A percentile compares a stretch with the other conserved stretches of the same genome.
Evolutionary conservation across 1,139 yeast genomes (phyloP).

Genomic region (Pichia sp.): DNA sequence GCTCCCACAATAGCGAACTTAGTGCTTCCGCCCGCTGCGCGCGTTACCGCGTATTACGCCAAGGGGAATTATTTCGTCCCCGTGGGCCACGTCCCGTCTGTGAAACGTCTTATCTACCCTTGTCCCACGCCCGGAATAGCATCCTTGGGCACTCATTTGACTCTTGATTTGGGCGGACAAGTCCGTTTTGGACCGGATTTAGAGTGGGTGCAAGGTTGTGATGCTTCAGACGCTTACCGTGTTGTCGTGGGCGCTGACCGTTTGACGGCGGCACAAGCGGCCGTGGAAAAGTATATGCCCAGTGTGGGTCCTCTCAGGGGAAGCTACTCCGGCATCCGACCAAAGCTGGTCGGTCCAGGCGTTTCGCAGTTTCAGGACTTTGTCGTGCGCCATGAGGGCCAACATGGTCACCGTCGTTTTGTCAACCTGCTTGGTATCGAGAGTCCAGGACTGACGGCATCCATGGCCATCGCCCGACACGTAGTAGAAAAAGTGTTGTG

Average conservation of each 20-base stretch:
- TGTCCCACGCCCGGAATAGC: conserved; percentile 59
- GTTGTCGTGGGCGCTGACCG: conserved; percentile 39
- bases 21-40: conserved; percentile 55
- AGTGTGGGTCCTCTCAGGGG: conserved; percentile 53
- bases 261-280: conserved; percentile 49
- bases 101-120: conserved; percentile 58
- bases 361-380: conserved; percentile 60
- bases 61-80: conserved; percentile 77
- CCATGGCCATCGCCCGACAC: conserved; percentile 64
- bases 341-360: conserved; percentile 53
- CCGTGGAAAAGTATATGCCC: conserved; percentile 61
- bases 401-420: conserved; percentile 46
- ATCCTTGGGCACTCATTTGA: conserved; percentile 81
- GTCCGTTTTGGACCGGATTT: conserved; percentile 84
- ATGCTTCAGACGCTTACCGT: conserved; percentile 31
- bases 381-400: conserved; percentile 56
- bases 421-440: conserved; percentile 78
- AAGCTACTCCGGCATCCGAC: conserved; percentile 77
- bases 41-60: conserved; percentile 54
- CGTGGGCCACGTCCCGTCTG: conserved; percentile 37
- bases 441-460: conserved; percentile 81
- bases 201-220: conserved; percentile 61
- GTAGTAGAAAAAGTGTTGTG: conserved; percentile 1
- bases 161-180: conserved; percentile 77
- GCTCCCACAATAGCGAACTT: conserved; percentile 67